Evolutionary conservation across 1,284 basidiomycete genomes (phyloP).

Genomic region (Melampsora americana): DNA sequence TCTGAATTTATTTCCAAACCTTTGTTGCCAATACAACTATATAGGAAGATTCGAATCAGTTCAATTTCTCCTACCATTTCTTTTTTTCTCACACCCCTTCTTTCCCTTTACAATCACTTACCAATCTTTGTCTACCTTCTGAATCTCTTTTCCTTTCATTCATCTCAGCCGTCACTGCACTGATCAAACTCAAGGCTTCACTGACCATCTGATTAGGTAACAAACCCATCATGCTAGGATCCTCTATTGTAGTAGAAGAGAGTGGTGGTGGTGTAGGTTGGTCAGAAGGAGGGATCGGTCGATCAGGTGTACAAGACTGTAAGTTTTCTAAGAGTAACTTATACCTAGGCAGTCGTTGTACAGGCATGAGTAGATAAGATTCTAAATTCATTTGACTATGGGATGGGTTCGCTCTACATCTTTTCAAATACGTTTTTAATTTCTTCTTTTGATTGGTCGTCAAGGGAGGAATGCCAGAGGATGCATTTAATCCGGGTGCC

Average conservation of each 20-base stretch:
- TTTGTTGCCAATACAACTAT: constrained; percentile 66
- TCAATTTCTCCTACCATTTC: no score
- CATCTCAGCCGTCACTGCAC: constrained; percentile 82
- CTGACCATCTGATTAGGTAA: constrained; percentile 63
- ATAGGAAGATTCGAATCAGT: no score
- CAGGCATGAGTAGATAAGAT: constrained; percentile 86
- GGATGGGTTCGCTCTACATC: constrained; percentile 60
- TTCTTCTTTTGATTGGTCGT: constrained; percentile 45
- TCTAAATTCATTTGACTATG: constrained; percentile 97
- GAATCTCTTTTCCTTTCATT: constrained; percentile 93
- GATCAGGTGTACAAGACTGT: constrained; percentile 46
- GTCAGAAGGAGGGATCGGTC: background rate
- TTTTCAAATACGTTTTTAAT: constrained; percentile 50
- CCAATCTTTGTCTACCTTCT: constrained; percentile 79
- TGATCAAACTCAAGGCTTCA: constrained; percentile 76
- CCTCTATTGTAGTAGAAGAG: no score
- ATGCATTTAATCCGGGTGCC: constrained; percentile 28
- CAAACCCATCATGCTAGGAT: background rate
- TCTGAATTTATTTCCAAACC: constrained; percentile 84
- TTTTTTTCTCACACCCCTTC: no score
- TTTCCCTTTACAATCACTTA: no score
- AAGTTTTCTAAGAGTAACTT: constrained; percentile 62
- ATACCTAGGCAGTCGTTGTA: constrained; percentile 95
- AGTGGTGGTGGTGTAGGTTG: no score
- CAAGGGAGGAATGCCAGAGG: constrained; percentile 1